Evolutionary conservation across 1,284 basidiomycete species (phyloP).

Genomic region (Tranzscheliella williamsii): DNA sequence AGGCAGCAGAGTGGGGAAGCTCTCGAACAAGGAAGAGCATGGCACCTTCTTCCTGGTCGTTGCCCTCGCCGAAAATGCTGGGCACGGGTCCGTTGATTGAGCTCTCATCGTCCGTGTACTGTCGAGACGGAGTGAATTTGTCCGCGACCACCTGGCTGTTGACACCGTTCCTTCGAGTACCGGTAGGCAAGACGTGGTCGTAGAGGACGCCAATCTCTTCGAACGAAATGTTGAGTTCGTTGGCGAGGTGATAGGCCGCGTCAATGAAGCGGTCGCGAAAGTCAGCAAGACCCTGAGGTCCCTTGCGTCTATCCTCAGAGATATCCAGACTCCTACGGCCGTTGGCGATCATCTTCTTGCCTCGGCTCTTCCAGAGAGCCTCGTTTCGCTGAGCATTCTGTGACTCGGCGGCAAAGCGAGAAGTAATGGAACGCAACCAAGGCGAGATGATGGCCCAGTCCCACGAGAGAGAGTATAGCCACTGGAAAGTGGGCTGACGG

Average conservation of each 20-base stretch:
- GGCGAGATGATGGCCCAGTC: slow-evolving; percentile 64
- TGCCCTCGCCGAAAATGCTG: slow-evolving; percentile 50
- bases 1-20: slow-evolving; percentile 60
- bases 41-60: slow-evolving; percentile 62
- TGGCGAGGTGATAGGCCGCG: slow-evolving; percentile 63
- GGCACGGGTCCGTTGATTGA: slow-evolving; percentile 44
- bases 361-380: slow-evolving; percentile 41
- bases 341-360: slow-evolving; percentile 43
- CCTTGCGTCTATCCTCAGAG: slow-evolving; percentile 24
- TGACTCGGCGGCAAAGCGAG: slow-evolving; percentile 37
- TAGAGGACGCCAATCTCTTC: slow-evolving; percentile 70
- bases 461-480: slow-evolving; percentile 65
- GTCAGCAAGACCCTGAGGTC: slow-evolving; percentile 52
- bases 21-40: slow-evolving; percentile 65
- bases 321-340: slow-evolving; percentile 44
- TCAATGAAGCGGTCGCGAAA: slow-evolving; percentile 65
- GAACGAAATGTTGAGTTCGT: slow-evolving; percentile 64
- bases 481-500: slow-evolving; percentile 64
- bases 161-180: slow-evolving; percentile 53
- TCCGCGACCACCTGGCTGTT: slow-evolving; percentile 5
- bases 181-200: slow-evolving; percentile 64
- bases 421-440: slow-evolving; percentile 63
- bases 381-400: slow-evolving; percentile 31
- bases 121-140: slow-evolving; percentile 29
- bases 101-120: slow-evolving; percentile 49